Evolutionary conservation across 2,329 filamentous ascomycete genomes (phyloP), one percentile per base, ranked within the genome.

Genomic region (Coniochaeta pulveracea): DNA sequence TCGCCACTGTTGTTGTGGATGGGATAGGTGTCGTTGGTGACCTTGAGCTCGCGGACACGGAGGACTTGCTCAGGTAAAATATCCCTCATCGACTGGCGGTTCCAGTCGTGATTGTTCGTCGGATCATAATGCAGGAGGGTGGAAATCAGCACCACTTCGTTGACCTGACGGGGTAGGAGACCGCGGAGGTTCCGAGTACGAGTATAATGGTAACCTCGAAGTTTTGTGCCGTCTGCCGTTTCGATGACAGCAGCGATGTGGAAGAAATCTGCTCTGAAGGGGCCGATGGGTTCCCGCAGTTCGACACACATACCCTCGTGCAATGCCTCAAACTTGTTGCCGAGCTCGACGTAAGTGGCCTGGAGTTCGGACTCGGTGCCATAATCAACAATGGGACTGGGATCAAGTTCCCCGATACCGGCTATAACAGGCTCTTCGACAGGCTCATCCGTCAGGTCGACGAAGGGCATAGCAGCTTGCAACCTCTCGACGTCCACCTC

Each of bases 11-110:
- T 18, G 0, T 29, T 15, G 0, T 50, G 34, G 6, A 52, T 54
- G 1, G 52, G 47, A 30, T 57, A 54, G 0, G 50, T 43, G 0
- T 60, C 48, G 37, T 83, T 85, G 0, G 77, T 83, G 3, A 66
- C 51, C 1, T 60, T 46, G 0, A 82, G 50, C 0, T 47, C 47
- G 1, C 71, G 54, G 6, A 60, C 50, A 2, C 50, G 40, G 2
- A 57, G 43, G 0, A 77, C 54, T 0, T 56, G 38, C 0, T 41
- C 32, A 0, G 65, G 35, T 0, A 50, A 26, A 0, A 77, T 46
- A 3, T 72, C 64, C 0, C 66, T 42, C 0, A 60, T 37, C 0
- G 56, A 48, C 14, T 70, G 62, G 0, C 51, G 37, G 1, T 57
- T 34, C 0, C 46, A 34, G 0, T 41, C 21, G n/a, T n/a, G n/a